Conservation (phyloP, 768 basidiomycete genomes). For the Paxillus rubicundulus region DNA sequence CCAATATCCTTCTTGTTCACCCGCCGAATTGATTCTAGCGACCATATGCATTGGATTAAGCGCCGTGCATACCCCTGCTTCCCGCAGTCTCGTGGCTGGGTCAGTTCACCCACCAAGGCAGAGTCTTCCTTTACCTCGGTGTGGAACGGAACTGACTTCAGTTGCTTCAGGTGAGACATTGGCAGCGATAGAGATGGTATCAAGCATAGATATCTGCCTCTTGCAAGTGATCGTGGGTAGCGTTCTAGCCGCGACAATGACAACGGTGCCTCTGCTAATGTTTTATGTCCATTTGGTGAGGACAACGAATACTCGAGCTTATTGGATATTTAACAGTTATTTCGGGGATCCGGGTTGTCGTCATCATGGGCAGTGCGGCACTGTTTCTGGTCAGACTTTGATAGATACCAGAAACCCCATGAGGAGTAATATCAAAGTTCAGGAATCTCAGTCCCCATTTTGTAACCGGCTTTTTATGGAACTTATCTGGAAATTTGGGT, state of each 20-base stretch:
- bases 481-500: not conserved
- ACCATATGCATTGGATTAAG: conserved; percentile 16
- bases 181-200: conserved; percentile 29
- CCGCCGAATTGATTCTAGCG: conserved; percentile 13
- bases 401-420: conserved; percentile 11
- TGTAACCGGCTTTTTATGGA: not conserved
- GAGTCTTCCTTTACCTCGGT: conserved; percentile 9
- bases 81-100: conserved; percentile 24
- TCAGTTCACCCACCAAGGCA: conserved; percentile 30
- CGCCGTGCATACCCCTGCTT: conserved; percentile 15
- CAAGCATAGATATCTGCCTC: conserved; percentile 15
- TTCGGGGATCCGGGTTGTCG: conserved; percentile 10
- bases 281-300: conserved; percentile 27
- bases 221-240: conserved; percentile 33
- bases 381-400: conserved; percentile 25
- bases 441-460: no score
- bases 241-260: conserved; percentile 24
- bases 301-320: not conserved
- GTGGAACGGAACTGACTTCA: not conserved
- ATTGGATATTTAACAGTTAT: not conserved
- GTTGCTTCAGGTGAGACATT: conserved; percentile 23
- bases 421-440: not conserved
- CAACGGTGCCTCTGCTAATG: conserved; percentile 16
- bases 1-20: not conserved
- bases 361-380: conserved; percentile 13